Base-by-base conservation (phyloP, 2,329 filamentous ascomycete species). In the Sclerotinia glacialis region DNA sequence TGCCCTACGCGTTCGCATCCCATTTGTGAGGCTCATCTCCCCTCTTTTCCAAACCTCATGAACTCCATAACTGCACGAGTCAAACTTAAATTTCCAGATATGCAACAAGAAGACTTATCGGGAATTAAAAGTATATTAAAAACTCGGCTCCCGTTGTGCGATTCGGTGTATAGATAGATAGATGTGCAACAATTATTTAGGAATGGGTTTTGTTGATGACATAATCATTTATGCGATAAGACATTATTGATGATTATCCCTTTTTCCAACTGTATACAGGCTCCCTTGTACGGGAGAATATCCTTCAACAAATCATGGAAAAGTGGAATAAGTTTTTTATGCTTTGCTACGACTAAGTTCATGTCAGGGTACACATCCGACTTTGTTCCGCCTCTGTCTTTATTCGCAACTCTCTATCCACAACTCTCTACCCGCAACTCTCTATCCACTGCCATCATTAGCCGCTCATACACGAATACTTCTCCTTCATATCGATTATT, bases 281-380 rank as follows among this genome's bases (percentile, higher is more conserved):
- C n/a, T n/a, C n/a, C n/a, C n/a, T n/a, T 40, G 14, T 56, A 26
- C 12, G 53, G 9, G n/a, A n/a, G n/a, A 37, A 21, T 28, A 16
- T 40, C 37, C 37, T 28, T 1, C 12, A 21, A 44, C 21, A 23
- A 44, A 28, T 58, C 54, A 40, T 58, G 23, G n/a, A 55, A 18
- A 55, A 40, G 53, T 55, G 53, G 53, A 42, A 55, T 40, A 16
- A 31, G 34, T 37, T n/a, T n/a, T n/a, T n/a, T n/a, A n/a, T n/a
- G n/a, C n/a, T n/a, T n/a, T n/a, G n/a, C n/a, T n/a, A n/a, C n/a
- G n/a, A n/a, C n/a, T n/a, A n/a, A n/a, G n/a, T n/a, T n/a, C n/a
- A n/a, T n/a, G n/a, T n/a, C n/a, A n/a, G n/a, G n/a, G 23, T 60
- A 44, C 56, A n/a, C n/a, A 26, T 47, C 58, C 44, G 31, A n/a